phyloP scores from a whole-genome alignment of 129 eudicot genomes.

The Oenanthe sinensis region DNA sequence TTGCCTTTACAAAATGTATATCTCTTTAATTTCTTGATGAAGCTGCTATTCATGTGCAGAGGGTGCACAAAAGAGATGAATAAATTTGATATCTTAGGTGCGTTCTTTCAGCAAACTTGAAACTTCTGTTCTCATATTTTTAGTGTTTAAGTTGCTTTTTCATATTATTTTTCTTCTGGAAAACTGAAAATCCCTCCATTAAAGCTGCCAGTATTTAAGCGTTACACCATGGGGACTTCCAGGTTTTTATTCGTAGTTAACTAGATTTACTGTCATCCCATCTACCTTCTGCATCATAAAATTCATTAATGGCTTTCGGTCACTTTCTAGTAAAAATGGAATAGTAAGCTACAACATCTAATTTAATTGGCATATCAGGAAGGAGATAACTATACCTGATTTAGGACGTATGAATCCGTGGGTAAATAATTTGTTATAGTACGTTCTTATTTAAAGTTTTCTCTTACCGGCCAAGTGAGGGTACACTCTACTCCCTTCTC shows the following conservation, averaged over 20 bases:
- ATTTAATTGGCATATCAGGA: background rate
- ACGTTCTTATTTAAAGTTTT: background rate
- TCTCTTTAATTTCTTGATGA: constrained; percentile 4
- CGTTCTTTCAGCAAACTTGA: background rate
- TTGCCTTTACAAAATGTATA: background rate
- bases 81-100: constrained; percentile 29
- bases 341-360: background rate
- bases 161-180: background rate
- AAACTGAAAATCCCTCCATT: background rate
- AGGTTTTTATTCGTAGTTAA: background rate
- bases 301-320: background rate
- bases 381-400: background rate
- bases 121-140: background rate
- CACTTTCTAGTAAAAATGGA: background rate
- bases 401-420: background rate
- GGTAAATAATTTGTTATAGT: background rate
- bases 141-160: background rate
- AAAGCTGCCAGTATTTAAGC: background rate
- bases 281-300: background rate
- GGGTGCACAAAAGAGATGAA: constrained; percentile 13
- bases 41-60: constrained; percentile 30
- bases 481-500: background rate
- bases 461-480: background rate
- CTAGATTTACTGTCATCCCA: background rate
- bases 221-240: background rate